These are phyloP conservation scores for Colletotrichum abscissum DNA, from an alignment of 2,329 filamentous ascomycete genomes.

Conservation along the genomic window DNA sequence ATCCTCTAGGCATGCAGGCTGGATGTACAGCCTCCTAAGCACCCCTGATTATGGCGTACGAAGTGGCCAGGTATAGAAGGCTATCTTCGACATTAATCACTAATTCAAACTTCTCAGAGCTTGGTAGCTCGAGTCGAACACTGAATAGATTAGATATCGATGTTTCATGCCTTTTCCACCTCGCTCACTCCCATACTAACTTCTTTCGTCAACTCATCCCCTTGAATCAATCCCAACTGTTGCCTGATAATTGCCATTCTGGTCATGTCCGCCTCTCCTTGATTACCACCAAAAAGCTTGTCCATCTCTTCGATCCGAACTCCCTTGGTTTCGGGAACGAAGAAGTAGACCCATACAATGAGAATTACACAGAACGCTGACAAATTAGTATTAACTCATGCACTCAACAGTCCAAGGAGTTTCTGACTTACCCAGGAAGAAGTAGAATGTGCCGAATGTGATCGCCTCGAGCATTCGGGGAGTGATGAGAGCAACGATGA, in stretches of 20 bases:
- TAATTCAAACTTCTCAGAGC: background rate
- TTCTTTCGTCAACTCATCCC: background rate
- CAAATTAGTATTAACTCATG: background rate
- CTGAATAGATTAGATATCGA: background rate
- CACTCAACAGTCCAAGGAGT: background rate
- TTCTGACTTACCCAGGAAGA: constrained; percentile 59
- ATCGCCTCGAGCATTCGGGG: constrained; percentile 66
- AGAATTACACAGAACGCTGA: constrained; percentile 57
- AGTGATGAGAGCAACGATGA: constrained; percentile 50
- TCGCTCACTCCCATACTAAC: background rate
- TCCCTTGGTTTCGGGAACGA: constrained; percentile 69
- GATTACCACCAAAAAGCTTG: constrained; percentile 47
- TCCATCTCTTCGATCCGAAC: constrained; percentile 68
- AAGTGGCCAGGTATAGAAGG: rapidly evolving
- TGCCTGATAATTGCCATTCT: constrained; percentile 11
- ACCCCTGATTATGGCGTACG: background rate
- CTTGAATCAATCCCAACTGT: background rate
- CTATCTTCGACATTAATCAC: background rate
- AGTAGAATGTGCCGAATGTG: constrained; percentile 66
- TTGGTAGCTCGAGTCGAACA: background rate
- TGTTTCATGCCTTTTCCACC: background rate
- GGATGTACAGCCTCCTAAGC: background rate
- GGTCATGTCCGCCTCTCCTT: constrained; percentile 5
- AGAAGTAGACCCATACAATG: constrained; percentile 61
- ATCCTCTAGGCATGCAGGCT: background rate